phyloP scores from a whole-genome alignment of 2,329 filamentous ascomycete genomes.

The Aspergillus ruber region DNA sequence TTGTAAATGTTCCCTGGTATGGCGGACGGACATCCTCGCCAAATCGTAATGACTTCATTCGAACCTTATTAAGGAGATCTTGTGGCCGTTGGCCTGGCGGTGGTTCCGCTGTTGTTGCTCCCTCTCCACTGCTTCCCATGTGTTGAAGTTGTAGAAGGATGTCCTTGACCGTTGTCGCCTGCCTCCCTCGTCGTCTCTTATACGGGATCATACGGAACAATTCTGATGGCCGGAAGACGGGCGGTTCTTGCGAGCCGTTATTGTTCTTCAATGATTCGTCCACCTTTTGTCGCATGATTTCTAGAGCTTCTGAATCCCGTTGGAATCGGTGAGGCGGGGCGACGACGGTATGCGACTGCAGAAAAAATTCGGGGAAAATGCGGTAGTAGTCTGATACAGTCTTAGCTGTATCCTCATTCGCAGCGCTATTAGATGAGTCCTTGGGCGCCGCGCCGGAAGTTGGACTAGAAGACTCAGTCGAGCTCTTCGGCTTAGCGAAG shows the following conservation, averaged over 20 bases:
- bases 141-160: slow-evolving; percentile 54
- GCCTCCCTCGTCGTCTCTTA: slow-evolving; percentile 25
- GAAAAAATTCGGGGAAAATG: slow-evolving; percentile 73
- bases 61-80: slow-evolving; percentile 42
- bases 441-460: slow-evolving; percentile 25
- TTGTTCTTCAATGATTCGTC: slow-evolving; percentile 31
- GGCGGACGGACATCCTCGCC: slow-evolving; percentile 57
- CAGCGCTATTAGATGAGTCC: slow-evolving; percentile 5
- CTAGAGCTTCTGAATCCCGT: slow-evolving; percentile 53
- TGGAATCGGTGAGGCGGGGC: slow-evolving; percentile 52
- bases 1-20: slow-evolving; percentile 58
- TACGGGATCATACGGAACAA: slow-evolving; percentile 35
- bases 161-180: slow-evolving; percentile 47
- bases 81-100: slow-evolving; percentile 25
- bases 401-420: slow-evolving; percentile 16
- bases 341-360: slow-evolving; percentile 66
- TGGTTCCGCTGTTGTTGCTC: slow-evolving; percentile 10
- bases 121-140: slow-evolving; percentile 29
- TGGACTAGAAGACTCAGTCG: slow-evolving; percentile 17
- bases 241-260: slow-evolving; percentile 6
- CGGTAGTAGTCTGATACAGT: slow-evolving; percentile 55
- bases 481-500: slow-evolving; percentile 38
- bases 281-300: slow-evolving; percentile 48
- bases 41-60: slow-evolving; percentile 55
- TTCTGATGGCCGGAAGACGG: slow-evolving; percentile 27